Evolutionary conservation across 768 basidiomycete species (phyloP), one percentile per base, ranked within the genome.

Genomic region (Suillus variegatus): DNA sequence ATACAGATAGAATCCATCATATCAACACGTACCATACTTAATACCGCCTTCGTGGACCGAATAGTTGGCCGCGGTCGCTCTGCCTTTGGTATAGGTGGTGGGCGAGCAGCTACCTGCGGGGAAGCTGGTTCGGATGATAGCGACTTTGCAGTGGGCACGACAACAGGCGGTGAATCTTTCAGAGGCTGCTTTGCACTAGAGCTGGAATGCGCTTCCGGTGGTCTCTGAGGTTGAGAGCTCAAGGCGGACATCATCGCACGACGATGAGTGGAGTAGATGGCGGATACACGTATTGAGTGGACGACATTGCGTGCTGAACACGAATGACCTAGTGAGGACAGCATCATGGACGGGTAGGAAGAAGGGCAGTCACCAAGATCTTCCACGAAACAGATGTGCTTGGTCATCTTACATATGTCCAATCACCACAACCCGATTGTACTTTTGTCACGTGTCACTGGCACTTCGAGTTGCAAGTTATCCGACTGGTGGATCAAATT

Each of bases 41-140:
- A 78, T 4, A 93, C 92, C 4, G 93, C 92, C 75, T 93, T 94
- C 62, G 85, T 84, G 0, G 93, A 81, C 61, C 87, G 83, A 66
- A 93, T 82, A 65, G 80, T 85, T 3, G 90, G 91, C 70, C 89
- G 79, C 2, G 85, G 82, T 54, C 88, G 87, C 67, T 87, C 85
- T 9, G 80, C 79, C 72, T 85, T 89, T 20, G 92, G 92, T 12
- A 79, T 77, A 40, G 89, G 86, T 6, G 91, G 91, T 3, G 92
- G 91, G 1, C 86, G 86, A 6, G 89, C 90, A 6, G 85, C 90
- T 40, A 84, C 83, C 73, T 92, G 90, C 0, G 92, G 91, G 13
- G 91, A 86, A 9, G 87, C 81, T 4, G 88, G 85, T 70, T 91
- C 85, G 16, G 84, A 73, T 20, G 84, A 85, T 18, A 90, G 74